Conservation (phyloP, 2,329 filamentous ascomycete genomes). For the Beauveria brongniartii region DNA sequence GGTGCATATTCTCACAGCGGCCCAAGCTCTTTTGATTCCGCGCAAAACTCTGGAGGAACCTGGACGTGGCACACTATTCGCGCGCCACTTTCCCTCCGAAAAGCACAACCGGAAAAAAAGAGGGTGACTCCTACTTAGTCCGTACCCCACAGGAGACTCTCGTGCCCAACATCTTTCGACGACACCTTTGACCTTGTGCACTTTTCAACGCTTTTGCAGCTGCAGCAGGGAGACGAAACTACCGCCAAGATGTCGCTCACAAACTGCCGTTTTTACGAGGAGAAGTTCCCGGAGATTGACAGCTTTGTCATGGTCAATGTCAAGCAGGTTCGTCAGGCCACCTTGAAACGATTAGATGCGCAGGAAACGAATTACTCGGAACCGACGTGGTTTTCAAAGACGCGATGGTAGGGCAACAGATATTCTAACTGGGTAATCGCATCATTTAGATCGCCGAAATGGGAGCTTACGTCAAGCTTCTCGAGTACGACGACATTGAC, state of each 20-base stretch:
- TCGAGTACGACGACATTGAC: constrained; percentile 99
- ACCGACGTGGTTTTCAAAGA: neutral
- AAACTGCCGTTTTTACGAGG: constrained; percentile 95
- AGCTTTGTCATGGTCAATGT: constrained; percentile 99
- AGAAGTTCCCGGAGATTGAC: constrained; percentile 91
- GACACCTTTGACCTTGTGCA: constrained; percentile 2
- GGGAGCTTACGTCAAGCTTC: constrained; percentile 98
- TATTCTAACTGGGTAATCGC: neutral
- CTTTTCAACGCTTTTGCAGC: constrained; percentile 8
- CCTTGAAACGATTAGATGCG: neutral
- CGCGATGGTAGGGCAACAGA: neutral
- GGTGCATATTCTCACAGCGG: neutral
- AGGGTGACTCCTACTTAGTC: constrained; percentile 7
- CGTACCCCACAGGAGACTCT: constrained; percentile 8
- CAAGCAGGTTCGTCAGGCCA: constrained; percentile 63
- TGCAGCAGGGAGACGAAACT: constrained; percentile 17
- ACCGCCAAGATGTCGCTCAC: constrained; percentile 81
- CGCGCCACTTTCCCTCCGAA: neutral
- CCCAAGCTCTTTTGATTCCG: neutral
- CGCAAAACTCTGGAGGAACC: constrained; percentile 12
- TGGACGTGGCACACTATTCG: neutral
- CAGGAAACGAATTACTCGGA: neutral
- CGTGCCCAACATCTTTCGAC: constrained; percentile 12
- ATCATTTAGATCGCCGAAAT: constrained; percentile 83
- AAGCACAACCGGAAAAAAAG: constrained; percentile 1